Evolutionary conservation across 768 basidiomycete species (phyloP).

Genomic region (Boletus rubroflammeus): DNA sequence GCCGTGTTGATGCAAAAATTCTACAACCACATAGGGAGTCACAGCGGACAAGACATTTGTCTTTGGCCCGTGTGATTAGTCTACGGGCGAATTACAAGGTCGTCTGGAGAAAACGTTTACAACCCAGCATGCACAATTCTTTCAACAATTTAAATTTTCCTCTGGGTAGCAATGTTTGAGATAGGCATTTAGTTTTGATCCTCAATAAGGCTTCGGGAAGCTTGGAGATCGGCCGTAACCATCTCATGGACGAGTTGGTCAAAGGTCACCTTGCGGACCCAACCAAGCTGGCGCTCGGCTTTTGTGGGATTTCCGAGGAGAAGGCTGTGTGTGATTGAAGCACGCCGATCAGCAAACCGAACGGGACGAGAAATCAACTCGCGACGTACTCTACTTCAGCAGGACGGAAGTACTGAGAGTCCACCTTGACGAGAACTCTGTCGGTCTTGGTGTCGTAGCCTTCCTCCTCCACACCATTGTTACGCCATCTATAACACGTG

Average conservation of each 20-base stretch:
- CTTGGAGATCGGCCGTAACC: conserved; percentile 79
- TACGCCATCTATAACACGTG: conserved; percentile 62
- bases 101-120: neutral
- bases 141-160: neutral
- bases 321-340: conserved; percentile 49
- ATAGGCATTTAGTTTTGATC: conserved; percentile 62
- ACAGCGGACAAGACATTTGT: neutral
- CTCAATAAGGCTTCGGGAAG: conserved; percentile 70
- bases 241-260: conserved; percentile 87
- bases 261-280: conserved; percentile 86
- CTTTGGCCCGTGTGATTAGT: neutral
- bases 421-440: conserved; percentile 77
- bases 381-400: conserved; percentile 86
- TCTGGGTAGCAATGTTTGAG: neutral
- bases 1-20: neutral
- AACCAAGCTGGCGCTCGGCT: conserved; percentile 83
- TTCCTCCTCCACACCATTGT: conserved; percentile 71
- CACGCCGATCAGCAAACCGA: neutral
- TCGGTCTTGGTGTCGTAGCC: conserved; percentile 69
- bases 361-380: neutral
- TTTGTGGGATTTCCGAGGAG: conserved; percentile 87
- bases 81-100: conserved; percentile 5
- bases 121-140: neutral
- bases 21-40: neutral
- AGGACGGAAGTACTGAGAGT: conserved; percentile 89